phyloP scores from a whole-genome alignment of 345 rosid genomes.

The Schrenkiella parvula region DNA sequence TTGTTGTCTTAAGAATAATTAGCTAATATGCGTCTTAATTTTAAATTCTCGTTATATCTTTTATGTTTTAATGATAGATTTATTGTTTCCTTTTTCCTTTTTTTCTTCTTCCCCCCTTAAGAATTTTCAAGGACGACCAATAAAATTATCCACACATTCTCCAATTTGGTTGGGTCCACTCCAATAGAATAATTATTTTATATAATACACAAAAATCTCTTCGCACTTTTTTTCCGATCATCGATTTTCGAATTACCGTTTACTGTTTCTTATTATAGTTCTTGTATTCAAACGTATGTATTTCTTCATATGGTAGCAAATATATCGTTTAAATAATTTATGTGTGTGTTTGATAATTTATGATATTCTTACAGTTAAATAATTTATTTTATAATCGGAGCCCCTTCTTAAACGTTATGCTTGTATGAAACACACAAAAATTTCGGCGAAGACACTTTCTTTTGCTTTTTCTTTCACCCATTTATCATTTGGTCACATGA shows the following conservation, averaged over 20 bases:
- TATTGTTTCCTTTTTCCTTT: background rate
- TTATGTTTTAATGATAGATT: background rate
- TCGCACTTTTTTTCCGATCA: slow-evolving; percentile 1
- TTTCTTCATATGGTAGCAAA: slow-evolving; percentile 2
- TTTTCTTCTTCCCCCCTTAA: slow-evolving; percentile 8
- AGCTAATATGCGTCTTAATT: background rate
- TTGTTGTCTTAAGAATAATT: background rate
- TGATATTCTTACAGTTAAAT: background rate
- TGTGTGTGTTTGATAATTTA: background rate
- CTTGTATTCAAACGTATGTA: background rate
- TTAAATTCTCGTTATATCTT: background rate
- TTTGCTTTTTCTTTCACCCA: background rate
- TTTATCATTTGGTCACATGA: slow-evolving; percentile 10
- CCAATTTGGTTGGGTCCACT: slow-evolving; percentile 25
- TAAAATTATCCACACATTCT: slow-evolving; percentile 18
- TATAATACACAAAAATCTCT: background rate
- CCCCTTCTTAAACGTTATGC: background rate
- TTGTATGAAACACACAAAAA: background rate
- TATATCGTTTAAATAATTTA: background rate
- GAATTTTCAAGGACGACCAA: slow-evolving; percentile 22
- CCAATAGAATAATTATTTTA: background rate
- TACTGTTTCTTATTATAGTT: background rate
- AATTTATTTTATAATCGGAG: no score
- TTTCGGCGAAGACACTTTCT: background rate
- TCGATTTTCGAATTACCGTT: background rate